phyloP scores from a whole-genome alignment of 2,329 filamentous ascomycete genomes.

The Clonostachys sp. region DNA sequence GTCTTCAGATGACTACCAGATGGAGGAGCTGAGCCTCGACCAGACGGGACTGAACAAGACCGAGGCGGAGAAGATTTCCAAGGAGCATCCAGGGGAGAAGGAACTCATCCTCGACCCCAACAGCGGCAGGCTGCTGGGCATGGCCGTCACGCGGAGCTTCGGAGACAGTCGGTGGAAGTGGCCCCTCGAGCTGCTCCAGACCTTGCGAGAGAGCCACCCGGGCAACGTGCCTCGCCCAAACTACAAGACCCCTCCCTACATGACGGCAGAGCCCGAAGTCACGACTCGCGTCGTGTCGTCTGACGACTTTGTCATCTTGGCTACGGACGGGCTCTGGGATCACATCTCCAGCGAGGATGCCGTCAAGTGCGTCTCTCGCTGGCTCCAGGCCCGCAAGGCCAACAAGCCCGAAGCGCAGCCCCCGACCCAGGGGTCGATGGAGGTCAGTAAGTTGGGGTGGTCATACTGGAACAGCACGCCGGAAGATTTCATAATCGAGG shows the following conservation, averaged over 20 bases:
- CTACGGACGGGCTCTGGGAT: conserved; percentile 65
- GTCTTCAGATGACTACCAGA: conserved; percentile 39
- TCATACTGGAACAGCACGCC: conserved; percentile 15
- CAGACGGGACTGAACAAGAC: conserved; percentile 60
- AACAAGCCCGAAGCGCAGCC: conserved; percentile 15
- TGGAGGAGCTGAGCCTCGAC: conserved; percentile 54
- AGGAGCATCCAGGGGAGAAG: conserved; percentile 59
- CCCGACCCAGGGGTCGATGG: conserved; percentile 1
- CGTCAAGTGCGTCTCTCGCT: conserved; percentile 51
- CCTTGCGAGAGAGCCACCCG: neutral
- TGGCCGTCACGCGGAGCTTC: conserved; percentile 60
- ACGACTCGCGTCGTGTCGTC: conserved; percentile 47
- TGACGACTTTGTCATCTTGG: conserved; percentile 57
- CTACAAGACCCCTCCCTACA: conserved; percentile 56
- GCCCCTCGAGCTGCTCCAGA: conserved; percentile 30
- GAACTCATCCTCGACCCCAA: conserved; percentile 39
- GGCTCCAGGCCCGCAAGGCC: conserved; percentile 30
- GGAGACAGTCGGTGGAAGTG: conserved; percentile 69
- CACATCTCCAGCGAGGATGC: conserved; percentile 51
- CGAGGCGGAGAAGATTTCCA: conserved; percentile 49
- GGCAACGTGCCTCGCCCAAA: conserved; percentile 32
- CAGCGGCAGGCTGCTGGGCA: conserved; percentile 56
- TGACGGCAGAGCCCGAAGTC: conserved; percentile 63
- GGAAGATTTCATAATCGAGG: conserved; percentile 68
- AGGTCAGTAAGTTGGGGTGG: conserved; percentile 11